Conservation (phyloP, 2,329 filamentous ascomycete genomes). For the Metarhizium anisopliae region DNA sequence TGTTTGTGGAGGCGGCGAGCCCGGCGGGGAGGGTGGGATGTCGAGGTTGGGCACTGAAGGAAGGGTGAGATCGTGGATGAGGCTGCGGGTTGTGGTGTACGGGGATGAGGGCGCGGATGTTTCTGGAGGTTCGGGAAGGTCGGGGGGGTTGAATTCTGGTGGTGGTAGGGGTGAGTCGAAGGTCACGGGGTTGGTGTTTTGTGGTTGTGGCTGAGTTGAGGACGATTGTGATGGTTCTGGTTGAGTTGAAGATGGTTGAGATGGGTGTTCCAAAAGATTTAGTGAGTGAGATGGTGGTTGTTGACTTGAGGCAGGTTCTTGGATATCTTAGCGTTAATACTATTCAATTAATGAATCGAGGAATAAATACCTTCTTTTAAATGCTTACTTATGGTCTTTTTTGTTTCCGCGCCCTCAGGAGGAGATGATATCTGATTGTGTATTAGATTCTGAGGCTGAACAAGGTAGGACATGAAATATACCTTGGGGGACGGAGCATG, state of each 20-base stretch:
- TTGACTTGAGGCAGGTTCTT: not conserved
- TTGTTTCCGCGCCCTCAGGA: not conserved
- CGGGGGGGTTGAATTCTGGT: slow-evolving; percentile 13
- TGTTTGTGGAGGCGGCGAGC: slow-evolving; percentile 41
- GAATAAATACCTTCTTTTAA: not conserved
- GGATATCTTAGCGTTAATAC: not conserved
- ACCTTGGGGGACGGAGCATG: not conserved
- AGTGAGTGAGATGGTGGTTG: not conserved
- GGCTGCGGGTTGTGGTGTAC: slow-evolving; percentile 55
- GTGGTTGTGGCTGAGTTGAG: not conserved
- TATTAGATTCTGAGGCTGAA: not conserved
- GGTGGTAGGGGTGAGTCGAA: slow-evolving; percentile 31
- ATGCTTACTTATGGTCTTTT: not conserved
- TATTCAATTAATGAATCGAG: not conserved
- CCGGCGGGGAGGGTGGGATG: slow-evolving; percentile 66
- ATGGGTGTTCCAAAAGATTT: not conserved
- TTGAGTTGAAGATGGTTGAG: not conserved
- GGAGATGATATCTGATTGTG: not conserved
- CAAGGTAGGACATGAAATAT: not conserved
- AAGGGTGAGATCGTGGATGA: slow-evolving; percentile 64
- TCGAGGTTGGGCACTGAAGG: slow-evolving; percentile 62
- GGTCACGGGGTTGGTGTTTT: slow-evolving; percentile 20
- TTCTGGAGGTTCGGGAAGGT: slow-evolving; percentile 11
- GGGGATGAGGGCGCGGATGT: slow-evolving; percentile 44
- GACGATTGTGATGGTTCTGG: not conserved